These are phyloP conservation scores for Candida xiaguanensis DNA, from an alignment of 805 yeast genomes.

Conservation along the genomic window DNA sequence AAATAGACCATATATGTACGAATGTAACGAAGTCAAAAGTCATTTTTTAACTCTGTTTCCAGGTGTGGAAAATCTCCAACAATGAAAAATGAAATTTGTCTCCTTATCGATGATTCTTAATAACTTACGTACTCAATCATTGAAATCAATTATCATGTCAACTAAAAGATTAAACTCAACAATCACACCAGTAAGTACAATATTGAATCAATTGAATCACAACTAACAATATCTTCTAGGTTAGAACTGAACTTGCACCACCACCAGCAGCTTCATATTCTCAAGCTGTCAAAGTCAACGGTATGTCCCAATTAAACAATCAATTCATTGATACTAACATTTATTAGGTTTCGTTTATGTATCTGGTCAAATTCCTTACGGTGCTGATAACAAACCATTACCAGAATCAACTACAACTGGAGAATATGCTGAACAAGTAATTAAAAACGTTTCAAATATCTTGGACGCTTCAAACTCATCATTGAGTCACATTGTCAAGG, in stretches of 20 bases:
- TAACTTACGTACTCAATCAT: conserved; percentile 16
- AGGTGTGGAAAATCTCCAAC: neutral
- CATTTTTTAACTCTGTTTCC: neutral
- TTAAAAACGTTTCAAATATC: conserved; percentile 65
- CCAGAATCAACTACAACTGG: conserved; percentile 63
- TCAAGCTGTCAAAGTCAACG: conserved; percentile 89
- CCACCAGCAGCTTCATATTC: conserved; percentile 97
- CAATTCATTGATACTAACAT: too few species aligned
- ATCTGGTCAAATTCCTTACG: conserved; percentile 93
- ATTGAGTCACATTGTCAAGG: conserved; percentile 80
- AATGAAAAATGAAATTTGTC: neutral
- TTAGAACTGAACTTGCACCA: conserved; percentile 77
- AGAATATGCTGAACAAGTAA: conserved; percentile 73
- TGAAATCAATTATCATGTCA: conserved; percentile 19
- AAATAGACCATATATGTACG: conserved; percentile 5
- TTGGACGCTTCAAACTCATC: conserved; percentile 83
- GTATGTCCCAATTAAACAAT: conserved; percentile 22
- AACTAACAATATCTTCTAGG: conserved; percentile 29
- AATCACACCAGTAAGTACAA: conserved; percentile 29
- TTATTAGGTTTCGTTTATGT: conserved; percentile 79
- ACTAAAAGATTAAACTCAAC: conserved; percentile 24
- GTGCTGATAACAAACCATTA: conserved; percentile 75
- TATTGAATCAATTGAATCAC: conserved; percentile 1
- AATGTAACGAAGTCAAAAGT: neutral
- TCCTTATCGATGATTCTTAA: conserved; percentile 15